Evolutionary conservation across 805 yeast genomes (phyloP), one percentile per base, ranked within the genome.

Genomic region (Kazachstania martiniae): DNA sequence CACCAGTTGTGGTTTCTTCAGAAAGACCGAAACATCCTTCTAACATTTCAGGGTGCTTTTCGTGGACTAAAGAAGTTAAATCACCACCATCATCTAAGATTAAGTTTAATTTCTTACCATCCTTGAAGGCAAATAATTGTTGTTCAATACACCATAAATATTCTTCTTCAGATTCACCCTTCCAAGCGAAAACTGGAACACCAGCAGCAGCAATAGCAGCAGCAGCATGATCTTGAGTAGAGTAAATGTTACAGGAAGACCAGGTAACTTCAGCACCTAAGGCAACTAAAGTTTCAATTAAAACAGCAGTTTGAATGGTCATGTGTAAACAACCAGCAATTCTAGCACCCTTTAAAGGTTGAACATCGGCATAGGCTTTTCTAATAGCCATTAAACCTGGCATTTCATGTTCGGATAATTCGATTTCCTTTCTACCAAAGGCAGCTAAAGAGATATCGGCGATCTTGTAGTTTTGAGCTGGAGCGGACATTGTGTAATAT

Each of bases 1-100:
- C 97, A 82, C 98, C 98, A 49, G 98, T 89, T 63, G 98, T 89
- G 69, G 98, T 89, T 76, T 89, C 98, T 76, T 89, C 98, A 48
- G 94, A 82, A 47, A 89, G 66, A 70, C 98, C 98, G 72, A 49
- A 86, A 74, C 97, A 91, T 65, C 64, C 94, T 49, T 80, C 74
- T 66, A 89, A 75, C 87, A 84, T 79, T 70, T 89, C 96, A 61
- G 97, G 97, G 82, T 89, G 77, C 68, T 87, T 85, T 65, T 84
- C 86, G 72, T 91, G 97, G 46, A 91, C 97, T 43, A 89, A 74
- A 46, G 94, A 69, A 62, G 98, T 89, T 64, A 89, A 77, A 64
- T 89, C 98, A 63, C 98, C 98, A 80, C 98, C 98, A 59, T 89
- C 98, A 62, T 89, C 98, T 62, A 89, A 77, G 65, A 89, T 91